phyloP scores from a whole-genome alignment of 768 basidiomycete genomes.

The Tylopilus vinaceipallidus region DNA sequence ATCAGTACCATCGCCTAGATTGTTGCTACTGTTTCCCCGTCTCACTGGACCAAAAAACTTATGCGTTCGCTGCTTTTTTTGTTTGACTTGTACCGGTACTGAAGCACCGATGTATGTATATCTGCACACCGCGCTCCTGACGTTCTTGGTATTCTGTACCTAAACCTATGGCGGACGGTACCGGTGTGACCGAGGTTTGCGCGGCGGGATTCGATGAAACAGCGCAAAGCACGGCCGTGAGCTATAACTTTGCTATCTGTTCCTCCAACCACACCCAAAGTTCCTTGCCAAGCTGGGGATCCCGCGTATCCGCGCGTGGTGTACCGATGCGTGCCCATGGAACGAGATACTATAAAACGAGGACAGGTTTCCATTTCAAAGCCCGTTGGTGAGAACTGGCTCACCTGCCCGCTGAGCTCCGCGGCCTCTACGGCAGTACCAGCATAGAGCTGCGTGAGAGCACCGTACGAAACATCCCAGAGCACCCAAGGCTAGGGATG shows the following conservation, averaged over 20 bases:
- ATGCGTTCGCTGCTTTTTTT: no score
- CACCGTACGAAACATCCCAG: conserved; percentile 3
- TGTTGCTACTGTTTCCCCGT: no score
- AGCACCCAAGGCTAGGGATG: neutral
- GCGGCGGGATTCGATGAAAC: no score
- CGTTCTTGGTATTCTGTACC: neutral
- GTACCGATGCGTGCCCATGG: conserved; percentile 5
- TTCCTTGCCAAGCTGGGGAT: conserved; percentile 9
- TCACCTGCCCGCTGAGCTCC: conserved; percentile 6
- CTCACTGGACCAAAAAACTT: no score
- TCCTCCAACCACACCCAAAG: conserved; percentile 13
- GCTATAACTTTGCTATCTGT: conserved; percentile 1
- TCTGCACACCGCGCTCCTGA: neutral
- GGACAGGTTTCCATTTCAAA: no score
- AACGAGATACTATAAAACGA: conserved; percentile 1
- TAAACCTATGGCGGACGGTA: neutral
- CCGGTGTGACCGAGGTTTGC: no score
- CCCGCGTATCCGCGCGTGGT: conserved; percentile 1
- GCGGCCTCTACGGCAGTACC: conserved; percentile 6
- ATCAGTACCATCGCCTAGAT: neutral
- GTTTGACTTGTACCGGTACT: neutral
- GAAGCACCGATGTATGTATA: no score
- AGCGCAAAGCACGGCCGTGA: neutral
- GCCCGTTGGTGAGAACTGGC: neutral
- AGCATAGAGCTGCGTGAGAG: conserved; percentile 10